A percentile compares a stretch with the other conserved stretches of the same genome.
Conservation (phyloP, 352 stramenopile genomes). For the Globisporangium spiculum region DNA sequence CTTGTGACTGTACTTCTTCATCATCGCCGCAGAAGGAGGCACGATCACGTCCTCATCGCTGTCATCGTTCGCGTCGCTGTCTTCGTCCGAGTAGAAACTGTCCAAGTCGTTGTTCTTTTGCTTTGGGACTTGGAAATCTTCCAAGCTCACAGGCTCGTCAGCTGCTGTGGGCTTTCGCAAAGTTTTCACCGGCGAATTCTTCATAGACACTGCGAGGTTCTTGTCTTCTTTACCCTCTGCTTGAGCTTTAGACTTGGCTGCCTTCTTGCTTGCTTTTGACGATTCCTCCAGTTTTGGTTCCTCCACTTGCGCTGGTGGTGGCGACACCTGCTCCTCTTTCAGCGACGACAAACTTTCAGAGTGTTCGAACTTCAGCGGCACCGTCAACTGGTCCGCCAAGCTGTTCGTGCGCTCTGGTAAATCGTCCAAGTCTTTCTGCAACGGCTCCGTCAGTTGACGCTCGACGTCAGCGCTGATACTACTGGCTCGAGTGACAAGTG, state of each 20-base stretch:
- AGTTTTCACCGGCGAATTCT: slow-evolving; percentile 2
- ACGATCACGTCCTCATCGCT: slow-evolving; percentile 62
- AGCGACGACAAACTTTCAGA: slow-evolving; percentile 6
- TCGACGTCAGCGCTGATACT: neutral
- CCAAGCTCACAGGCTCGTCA: slow-evolving; percentile 51
- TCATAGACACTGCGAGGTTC: neutral
- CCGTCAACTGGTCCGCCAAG: slow-evolving; percentile 26
- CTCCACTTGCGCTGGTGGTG: neutral
- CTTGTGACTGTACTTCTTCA: slow-evolving; percentile 51
- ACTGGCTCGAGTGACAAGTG: neutral
- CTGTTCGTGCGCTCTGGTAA: slow-evolving; percentile 45
- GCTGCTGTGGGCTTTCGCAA: slow-evolving; percentile 20
- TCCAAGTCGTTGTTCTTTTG: slow-evolving; percentile 55
- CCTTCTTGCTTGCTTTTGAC: neutral
- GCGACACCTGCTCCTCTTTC: slow-evolving; percentile 3
- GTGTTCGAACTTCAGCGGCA: slow-evolving; percentile 50
- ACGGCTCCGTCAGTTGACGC: neutral
- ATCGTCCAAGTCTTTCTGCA: slow-evolving; percentile 44
- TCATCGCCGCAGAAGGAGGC: slow-evolving; percentile 22
- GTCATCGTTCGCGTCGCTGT: slow-evolving; percentile 44
- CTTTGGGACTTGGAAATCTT: slow-evolving; percentile 77
- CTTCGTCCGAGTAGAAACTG: slow-evolving; percentile 77
- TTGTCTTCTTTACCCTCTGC: neutral
- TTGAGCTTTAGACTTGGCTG: neutral
- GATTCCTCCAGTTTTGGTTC: neutral